Conservation (phyloP, 148 eudicot species). For the Linanthus parryae region DNA sequence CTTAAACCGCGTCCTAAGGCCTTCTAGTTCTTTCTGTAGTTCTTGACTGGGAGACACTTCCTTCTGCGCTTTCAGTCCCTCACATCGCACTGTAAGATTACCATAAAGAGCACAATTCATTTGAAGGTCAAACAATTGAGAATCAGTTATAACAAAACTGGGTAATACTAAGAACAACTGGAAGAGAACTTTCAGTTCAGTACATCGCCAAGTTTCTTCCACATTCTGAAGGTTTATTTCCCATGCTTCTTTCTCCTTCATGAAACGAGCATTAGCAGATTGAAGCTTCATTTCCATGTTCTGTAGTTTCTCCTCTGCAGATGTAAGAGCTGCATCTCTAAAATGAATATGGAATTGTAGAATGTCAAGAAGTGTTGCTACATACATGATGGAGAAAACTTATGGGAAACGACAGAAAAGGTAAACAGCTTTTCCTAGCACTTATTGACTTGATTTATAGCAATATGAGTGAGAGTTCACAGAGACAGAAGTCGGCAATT, state of each 20-base stretch:
- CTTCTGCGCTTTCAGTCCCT: conserved; percentile 54
- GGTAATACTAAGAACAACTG: not conserved
- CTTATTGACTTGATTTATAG: not conserved
- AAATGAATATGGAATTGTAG: conserved; percentile 12
- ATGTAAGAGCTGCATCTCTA: conserved; percentile 67
- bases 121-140: not conserved
- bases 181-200: conserved; percentile 5
- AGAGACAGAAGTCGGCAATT: not conserved
- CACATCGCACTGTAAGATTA: conserved; percentile 64
- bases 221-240: conserved; percentile 60
- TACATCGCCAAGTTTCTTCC: conserved; percentile 94
- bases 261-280: conserved; percentile 44
- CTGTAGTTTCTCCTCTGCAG: conserved; percentile 56
- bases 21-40: conserved; percentile 56
- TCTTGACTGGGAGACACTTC: conserved; percentile 43
- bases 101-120: not conserved
- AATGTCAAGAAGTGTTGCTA: not conserved
- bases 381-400: no score
- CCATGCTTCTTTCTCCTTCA: conserved; percentile 71
- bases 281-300: conserved; percentile 69
- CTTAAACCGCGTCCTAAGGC: conserved; percentile 43
- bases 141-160: not conserved
- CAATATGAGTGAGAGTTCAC: not conserved
- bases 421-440: no score
- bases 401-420: no score